These are phyloP conservation scores for Plasmodium fragile DNA, from an alignment of 169 alveolate genomes.

Conservation along the genomic window DNA sequence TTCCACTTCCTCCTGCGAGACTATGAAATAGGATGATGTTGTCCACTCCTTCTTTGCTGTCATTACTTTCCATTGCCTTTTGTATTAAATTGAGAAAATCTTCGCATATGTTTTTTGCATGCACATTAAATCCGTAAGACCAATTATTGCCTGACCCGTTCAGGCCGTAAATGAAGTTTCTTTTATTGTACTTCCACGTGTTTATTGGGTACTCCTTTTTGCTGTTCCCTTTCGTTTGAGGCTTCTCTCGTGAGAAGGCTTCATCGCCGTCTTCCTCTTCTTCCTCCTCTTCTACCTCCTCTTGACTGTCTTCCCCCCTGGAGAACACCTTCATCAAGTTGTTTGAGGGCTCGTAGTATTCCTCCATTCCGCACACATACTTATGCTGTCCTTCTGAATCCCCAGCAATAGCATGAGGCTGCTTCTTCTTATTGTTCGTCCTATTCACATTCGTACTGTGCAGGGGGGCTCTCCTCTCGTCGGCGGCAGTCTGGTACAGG, in stretches of 20 bases:
- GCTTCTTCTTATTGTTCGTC: background rate
- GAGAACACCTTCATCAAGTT: conserved; percentile 38
- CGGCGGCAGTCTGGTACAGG: background rate
- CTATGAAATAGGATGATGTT: conserved; percentile 79
- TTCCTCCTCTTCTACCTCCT: background rate
- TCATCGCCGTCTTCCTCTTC: too few relatives aligned
- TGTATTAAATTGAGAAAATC: conserved; percentile 37
- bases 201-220: conserved; percentile 4
- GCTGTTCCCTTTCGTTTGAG: background rate
- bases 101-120: conserved; percentile 68
- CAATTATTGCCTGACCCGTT: conserved; percentile 77
- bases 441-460: background rate
- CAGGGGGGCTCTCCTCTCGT: background rate
- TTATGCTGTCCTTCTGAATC: background rate
- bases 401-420: background rate
- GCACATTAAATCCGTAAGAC: conserved; percentile 72
- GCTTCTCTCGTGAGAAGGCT: background rate
- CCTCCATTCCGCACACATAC: conserved; percentile 64
- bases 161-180: conserved; percentile 50
- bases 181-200: conserved; percentile 51
- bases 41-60: conserved; percentile 66
- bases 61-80: conserved; percentile 59
- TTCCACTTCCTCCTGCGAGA: conserved; percentile 82
- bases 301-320: background rate
- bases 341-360: conserved; percentile 50